These are phyloP conservation scores for Alternaria brassicae DNA, from an alignment of 2,329 filamentous ascomycete genomes.

Conservation along the genomic window DNA sequence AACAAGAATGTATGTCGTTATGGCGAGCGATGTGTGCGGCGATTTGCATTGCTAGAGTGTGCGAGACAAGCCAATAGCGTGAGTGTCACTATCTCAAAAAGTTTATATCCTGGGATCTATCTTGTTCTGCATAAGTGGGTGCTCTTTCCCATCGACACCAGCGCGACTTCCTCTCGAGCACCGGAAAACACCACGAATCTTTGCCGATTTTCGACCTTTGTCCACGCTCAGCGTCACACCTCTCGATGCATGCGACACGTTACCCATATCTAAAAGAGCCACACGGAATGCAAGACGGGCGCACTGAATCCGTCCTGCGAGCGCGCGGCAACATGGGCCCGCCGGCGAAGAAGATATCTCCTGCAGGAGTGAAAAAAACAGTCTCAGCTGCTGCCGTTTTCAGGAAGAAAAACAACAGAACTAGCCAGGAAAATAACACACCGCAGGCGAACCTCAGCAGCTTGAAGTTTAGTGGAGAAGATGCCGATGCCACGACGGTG, in stretches of 20 bases:
- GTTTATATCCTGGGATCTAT: not conserved
- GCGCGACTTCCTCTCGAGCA: conserved; percentile 15
- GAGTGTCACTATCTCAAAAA: not conserved
- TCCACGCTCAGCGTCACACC: not conserved
- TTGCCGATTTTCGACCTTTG: conserved; percentile 8
- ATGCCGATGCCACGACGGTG: not conserved
- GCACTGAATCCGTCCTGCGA: not conserved
- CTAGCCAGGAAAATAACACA: conserved; percentile 5
- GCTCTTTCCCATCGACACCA: not conserved
- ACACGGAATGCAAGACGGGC: conserved; percentile 5
- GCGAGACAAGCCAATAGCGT: not conserved
- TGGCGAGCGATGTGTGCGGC: not conserved
- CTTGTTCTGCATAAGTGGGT: not conserved
- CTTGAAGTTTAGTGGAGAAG: not conserved
- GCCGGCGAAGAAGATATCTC: not conserved
- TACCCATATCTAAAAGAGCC: not conserved
- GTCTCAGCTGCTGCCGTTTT: conserved; percentile 39
- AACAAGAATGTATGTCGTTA: conserved; percentile 5
- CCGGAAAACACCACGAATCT: conserved; percentile 7
- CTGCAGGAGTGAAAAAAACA: conserved; percentile 12
- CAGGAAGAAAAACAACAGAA: conserved; percentile 25
- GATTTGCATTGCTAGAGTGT: not conserved
- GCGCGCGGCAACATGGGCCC: not conserved
- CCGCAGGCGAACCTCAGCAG: not conserved
- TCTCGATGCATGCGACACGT: not conserved